Percentiles rank a stretch among this genome's conserved stretches.
phyloP scores from a whole-genome alignment of 2,329 filamentous ascomycete genomes.

The Falciphora oryzae region DNA sequence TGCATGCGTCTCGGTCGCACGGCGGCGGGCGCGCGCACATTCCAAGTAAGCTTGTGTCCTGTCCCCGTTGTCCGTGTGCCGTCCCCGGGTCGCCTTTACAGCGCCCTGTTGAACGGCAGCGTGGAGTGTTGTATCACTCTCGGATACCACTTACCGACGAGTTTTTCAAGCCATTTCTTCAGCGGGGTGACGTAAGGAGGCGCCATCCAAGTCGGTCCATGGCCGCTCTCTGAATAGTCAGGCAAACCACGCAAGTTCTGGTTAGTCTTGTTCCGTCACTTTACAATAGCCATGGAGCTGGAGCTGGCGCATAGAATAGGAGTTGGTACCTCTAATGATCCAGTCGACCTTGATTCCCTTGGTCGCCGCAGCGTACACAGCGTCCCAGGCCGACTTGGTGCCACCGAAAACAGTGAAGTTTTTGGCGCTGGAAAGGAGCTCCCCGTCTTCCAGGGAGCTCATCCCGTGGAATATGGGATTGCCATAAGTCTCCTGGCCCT shows the following conservation, averaged over 20 bases:
- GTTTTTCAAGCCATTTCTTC: conserved; percentile 62
- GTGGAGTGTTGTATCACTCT: not conserved
- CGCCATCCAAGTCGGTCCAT: conserved; percentile 54
- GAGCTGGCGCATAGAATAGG: too few species aligned
- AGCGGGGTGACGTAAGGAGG: conserved; percentile 59
- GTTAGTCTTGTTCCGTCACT: not conserved
- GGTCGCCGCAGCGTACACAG: conserved; percentile 54
- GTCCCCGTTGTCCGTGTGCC: too few species aligned
- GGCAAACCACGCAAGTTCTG: not conserved
- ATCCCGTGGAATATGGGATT: conserved; percentile 44
- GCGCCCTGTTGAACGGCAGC: too few species aligned
- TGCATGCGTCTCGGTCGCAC: conserved; percentile 14
- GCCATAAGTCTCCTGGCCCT: conserved; percentile 39
- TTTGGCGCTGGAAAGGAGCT: conserved; percentile 35
- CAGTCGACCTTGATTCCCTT: conserved; percentile 51
- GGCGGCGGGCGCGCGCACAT: not conserved
- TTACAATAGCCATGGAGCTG: not conserved
- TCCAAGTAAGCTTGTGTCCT: not conserved
- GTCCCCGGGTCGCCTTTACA: too few species aligned
- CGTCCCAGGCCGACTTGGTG: conserved; percentile 60
- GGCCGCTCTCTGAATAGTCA: conserved; percentile 32
- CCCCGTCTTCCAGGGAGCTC: conserved; percentile 35
- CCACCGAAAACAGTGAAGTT: conserved; percentile 53
- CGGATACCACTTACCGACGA: conserved; percentile 41
- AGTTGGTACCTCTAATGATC: conserved; percentile 46